phyloP scores from a whole-genome alignment of 305 asterid genomes.

The Lippia alba region DNA sequence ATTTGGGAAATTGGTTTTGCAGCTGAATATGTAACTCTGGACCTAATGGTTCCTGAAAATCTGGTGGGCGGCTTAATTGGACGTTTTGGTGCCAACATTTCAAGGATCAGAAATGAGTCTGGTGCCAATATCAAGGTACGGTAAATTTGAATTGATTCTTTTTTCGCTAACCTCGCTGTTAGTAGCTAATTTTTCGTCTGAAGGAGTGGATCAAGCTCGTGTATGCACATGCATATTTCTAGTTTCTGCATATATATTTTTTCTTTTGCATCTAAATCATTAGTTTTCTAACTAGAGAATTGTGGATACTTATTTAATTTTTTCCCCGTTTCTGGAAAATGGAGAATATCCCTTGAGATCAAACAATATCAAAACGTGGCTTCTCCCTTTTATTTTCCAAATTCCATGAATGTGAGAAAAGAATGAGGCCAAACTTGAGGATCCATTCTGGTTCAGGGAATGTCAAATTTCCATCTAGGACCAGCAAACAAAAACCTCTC shows the following conservation, averaged over 20 bases:
- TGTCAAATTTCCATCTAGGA: no score
- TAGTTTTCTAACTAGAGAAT: background rate
- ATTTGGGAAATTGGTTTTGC: conserved; percentile 62
- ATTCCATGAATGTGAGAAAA: no score
- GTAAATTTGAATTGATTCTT: background rate
- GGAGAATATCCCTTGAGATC: no score
- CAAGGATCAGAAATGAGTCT: conserved; percentile 87
- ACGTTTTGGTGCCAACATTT: conserved; percentile 89
- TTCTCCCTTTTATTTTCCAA: no score
- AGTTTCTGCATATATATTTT: background rate
- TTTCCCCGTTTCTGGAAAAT: no score
- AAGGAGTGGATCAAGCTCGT: background rate
- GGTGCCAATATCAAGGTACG: conserved; percentile 89
- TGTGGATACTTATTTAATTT: no score
- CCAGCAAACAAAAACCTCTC: no score
- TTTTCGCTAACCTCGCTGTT: background rate
- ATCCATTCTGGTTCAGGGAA: no score
- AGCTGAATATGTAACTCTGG: conserved; percentile 82
- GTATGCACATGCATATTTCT: conserved; percentile 1
- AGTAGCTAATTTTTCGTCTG: background rate
- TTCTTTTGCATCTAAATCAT: background rate
- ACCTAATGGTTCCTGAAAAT: conserved; percentile 84
- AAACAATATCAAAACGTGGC: no score
- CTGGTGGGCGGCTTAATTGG: conserved; percentile 96
- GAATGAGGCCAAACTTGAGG: no score